phyloP scores from a whole-genome alignment of 257 asterid genomes.

The Schizonepeta tenuifolia region DNA sequence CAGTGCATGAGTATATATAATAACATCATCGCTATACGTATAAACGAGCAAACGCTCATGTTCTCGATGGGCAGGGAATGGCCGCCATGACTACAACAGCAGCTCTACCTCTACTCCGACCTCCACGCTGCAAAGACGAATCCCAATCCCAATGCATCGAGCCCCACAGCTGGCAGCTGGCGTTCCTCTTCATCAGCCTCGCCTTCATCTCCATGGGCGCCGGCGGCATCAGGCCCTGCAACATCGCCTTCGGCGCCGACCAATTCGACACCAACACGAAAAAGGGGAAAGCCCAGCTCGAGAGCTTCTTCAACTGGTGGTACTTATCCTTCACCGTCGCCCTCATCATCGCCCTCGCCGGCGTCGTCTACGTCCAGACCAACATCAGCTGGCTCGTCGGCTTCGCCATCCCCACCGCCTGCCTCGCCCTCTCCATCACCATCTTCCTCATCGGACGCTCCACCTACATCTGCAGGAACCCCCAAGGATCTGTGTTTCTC shows the following conservation, averaged over 20 bases:
- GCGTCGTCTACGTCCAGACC: conserved; percentile 74
- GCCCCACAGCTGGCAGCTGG: conserved; percentile 70
- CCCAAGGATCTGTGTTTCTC: conserved; percentile 58
- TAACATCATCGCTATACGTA: too few species aligned
- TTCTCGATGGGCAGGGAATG: conserved; percentile 55
- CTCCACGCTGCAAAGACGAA: conserved; percentile 50
- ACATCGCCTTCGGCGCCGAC: conserved; percentile 92
- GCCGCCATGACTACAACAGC: conserved; percentile 62
- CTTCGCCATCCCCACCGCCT: conserved; percentile 71
- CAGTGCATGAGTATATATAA: too few species aligned
- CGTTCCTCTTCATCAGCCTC: conserved; percentile 52
- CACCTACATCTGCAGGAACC: conserved; percentile 46
- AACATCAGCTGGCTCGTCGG: conserved; percentile 77
- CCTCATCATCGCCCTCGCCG: conserved; percentile 67
- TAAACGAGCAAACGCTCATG: not conserved
- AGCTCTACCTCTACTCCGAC: conserved; percentile 53
- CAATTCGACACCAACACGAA: conserved; percentile 75
- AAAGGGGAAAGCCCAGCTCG: conserved; percentile 66
- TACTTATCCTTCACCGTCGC: conserved; percentile 79
- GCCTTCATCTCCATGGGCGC: conserved; percentile 73
- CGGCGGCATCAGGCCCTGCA: conserved; percentile 82
- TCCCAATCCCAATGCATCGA: conserved; percentile 32
- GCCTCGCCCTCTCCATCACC: conserved; percentile 56
- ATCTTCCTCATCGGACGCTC: conserved; percentile 64
- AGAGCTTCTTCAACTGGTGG: conserved; percentile 94